Evolutionary conservation across 1,284 basidiomycete species (phyloP), one percentile per base, ranked within the genome.

Genomic region (Tremellales sp.): DNA sequence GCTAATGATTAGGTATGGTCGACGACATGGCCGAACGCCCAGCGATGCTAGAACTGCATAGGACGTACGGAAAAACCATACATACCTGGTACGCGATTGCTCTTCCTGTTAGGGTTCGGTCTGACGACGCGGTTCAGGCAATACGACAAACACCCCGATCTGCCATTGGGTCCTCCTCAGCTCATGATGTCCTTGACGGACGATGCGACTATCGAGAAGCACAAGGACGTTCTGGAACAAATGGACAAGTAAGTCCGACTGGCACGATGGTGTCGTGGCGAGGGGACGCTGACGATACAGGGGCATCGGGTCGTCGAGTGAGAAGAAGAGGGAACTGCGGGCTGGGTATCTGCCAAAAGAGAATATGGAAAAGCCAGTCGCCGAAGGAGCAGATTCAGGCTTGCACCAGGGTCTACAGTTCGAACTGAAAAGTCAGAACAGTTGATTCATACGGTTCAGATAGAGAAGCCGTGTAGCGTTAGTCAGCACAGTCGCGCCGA

Each of bases 61-160:
- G 72, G 46, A 79, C 78, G 1, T 81, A 80, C 52, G 80, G 79
- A 43, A 81, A 81, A 70, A 77, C 77, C 1, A 76, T 79, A 22
- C 78, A 79, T 48, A 79, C 78, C 7, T 79, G 79, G 77, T 70
- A 62, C 17, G 67, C 64, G 19, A 8, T 21, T 24, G 19, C 10
- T 39, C 36, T 8, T 7, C 11, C 19, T 33, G 29, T 10, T 8
- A 33, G 29, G 29, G 36, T 21, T n/a, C 19, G 13, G 19, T 39
- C 37, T 47, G 35, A 52, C 12, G 27, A 10, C 29, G n/a, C n/a
- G n/a, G n/a, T 25, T 11, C 26, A 68, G 70, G 68, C 54, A 58
- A 41, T 60, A 58, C 50, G 79, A 81, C 54, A 64, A 65, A 13
- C 47, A 73, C 45, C 76, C 79, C 0, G 73, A 79, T 29, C 58